A percentile compares a stretch with the other conserved stretches of the same genome.
Evolutionary conservation across 345 rosid genomes (phyloP).

Genomic region (Streptanthus diversifolius): DNA sequence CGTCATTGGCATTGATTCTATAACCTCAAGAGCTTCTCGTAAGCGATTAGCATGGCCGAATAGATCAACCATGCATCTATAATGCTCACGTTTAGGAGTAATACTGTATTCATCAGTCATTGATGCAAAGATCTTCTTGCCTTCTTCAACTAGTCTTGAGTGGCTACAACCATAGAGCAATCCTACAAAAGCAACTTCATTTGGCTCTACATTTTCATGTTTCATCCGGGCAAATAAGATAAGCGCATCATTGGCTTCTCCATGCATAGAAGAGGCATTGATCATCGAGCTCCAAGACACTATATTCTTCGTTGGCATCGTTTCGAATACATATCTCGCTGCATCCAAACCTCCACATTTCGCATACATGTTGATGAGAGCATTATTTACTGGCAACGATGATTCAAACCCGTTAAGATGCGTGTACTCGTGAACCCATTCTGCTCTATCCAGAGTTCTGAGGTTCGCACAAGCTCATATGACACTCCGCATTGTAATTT

Average conservation of each 20-base stretch:
- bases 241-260: constrained; percentile 45
- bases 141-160: constrained; percentile 59
- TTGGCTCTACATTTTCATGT: constrained; percentile 41
- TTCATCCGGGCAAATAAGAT: constrained; percentile 41
- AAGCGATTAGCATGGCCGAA: constrained; percentile 50
- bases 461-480: constrained; percentile 50
- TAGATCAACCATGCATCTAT: constrained; percentile 65
- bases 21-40: constrained; percentile 45
- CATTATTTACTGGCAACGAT: constrained; percentile 40
- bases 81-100: constrained; percentile 52
- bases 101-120: constrained; percentile 45
- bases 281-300: constrained; percentile 59
- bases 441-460: constrained; percentile 45
- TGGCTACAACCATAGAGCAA: constrained; percentile 59
- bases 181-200: constrained; percentile 46
- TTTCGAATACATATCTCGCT: constrained; percentile 47
- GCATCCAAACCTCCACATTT: constrained; percentile 58
- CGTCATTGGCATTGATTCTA: constrained; percentile 50
- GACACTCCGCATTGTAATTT: constrained; percentile 49
- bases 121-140: constrained; percentile 45
- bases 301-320: constrained; percentile 41
- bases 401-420: constrained; percentile 37
- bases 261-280: constrained; percentile 57
- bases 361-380: constrained; percentile 59
- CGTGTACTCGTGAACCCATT: constrained; percentile 43